Evolutionary conservation across 2,329 filamentous ascomycete genomes (phyloP).

Genomic region (Pestalotiopsis sp.): DNA sequence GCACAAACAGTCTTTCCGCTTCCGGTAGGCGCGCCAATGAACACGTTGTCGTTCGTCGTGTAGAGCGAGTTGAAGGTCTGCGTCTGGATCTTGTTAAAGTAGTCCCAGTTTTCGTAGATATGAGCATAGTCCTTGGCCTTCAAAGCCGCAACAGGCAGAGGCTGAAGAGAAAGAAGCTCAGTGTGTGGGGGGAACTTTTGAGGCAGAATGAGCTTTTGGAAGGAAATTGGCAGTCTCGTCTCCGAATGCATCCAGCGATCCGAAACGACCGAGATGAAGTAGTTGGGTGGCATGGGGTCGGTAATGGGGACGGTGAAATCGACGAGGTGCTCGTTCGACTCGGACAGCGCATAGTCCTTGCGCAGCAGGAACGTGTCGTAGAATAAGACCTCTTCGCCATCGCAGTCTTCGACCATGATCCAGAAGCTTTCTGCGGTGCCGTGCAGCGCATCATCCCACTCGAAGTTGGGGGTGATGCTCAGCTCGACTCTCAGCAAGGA

Average conservation of each 20-base stretch:
- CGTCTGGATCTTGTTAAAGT: slow-evolving; percentile 97
- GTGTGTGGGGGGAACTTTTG: slow-evolving; percentile 97
- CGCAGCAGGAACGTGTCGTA: slow-evolving; percentile 93
- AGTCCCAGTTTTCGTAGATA: slow-evolving; percentile 80
- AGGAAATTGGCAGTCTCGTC: slow-evolving; percentile 88
- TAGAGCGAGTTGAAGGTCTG: slow-evolving; percentile 96
- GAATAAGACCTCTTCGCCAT: slow-evolving; percentile 93
- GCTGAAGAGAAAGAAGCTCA: slow-evolving; percentile 87
- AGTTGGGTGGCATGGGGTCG: slow-evolving; percentile 97
- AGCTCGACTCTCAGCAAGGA: slow-evolving; percentile 91
- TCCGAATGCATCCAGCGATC: slow-evolving; percentile 99
- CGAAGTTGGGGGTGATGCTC: slow-evolving; percentile 90
- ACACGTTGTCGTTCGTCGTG: slow-evolving; percentile 89
- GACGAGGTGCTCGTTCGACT: slow-evolving; percentile 90
- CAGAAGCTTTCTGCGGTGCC: slow-evolving; percentile 91
- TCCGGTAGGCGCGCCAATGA: slow-evolving; percentile 88
- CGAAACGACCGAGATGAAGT: slow-evolving; percentile 93
- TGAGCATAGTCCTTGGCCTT: slow-evolving; percentile 82
- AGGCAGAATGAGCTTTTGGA: slow-evolving; percentile 91
- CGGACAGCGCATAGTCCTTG: slow-evolving; percentile 81
- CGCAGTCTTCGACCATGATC: slow-evolving; percentile 96
- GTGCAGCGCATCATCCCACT: slow-evolving; percentile 91
- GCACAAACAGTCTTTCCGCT: slow-evolving; percentile 97
- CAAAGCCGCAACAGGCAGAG: slow-evolving; percentile 83
- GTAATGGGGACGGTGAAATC: slow-evolving; percentile 97